A percentile compares a stretch with the other conserved stretches of the same genome.
These are phyloP conservation scores for Tricholoma flavovirens DNA, from an alignment of 768 basidiomycete genomes.

Conservation along the genomic window DNA sequence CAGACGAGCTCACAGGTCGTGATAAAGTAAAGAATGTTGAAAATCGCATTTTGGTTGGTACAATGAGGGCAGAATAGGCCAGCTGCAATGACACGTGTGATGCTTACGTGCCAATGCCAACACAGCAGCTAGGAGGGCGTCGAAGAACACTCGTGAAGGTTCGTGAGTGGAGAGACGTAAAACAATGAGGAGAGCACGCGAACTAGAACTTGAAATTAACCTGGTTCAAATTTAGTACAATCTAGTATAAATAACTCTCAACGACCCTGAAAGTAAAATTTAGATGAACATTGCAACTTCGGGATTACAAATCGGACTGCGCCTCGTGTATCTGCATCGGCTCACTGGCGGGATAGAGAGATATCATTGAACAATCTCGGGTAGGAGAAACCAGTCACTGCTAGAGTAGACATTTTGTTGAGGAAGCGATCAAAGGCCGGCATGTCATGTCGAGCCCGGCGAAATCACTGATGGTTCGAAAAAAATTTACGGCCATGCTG, in stretches of 20 bases:
- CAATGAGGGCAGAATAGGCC: not conserved
- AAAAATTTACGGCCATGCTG: too few relatives aligned
- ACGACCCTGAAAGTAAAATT: not conserved
- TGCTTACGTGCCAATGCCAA: not conserved
- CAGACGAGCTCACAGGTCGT: not conserved
- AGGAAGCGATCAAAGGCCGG: not conserved
- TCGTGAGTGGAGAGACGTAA: not conserved
- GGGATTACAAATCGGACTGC: not conserved
- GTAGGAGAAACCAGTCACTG: not conserved
- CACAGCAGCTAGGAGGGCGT: not conserved
- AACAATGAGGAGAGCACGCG: not conserved
- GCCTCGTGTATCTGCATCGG: not conserved
- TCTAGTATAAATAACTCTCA: not conserved
- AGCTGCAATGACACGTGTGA: not conserved
- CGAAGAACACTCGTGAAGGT: not conserved
- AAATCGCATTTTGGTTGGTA: not conserved
- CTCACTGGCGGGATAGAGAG: not conserved
- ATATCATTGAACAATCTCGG: not conserved
- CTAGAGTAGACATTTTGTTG: not conserved
- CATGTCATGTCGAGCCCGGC: too few relatives aligned
- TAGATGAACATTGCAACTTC: not conserved
- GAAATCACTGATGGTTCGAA: too few relatives aligned
- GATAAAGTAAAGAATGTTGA: not conserved
- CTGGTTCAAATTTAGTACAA: not conserved
- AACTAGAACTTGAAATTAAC: not conserved